Percentiles rank a stretch among this genome's conserved stretches.
Conservation (phyloP, 2,329 filamentous ascomycete species). For the Teratosphaeria nubilosa region DNA sequence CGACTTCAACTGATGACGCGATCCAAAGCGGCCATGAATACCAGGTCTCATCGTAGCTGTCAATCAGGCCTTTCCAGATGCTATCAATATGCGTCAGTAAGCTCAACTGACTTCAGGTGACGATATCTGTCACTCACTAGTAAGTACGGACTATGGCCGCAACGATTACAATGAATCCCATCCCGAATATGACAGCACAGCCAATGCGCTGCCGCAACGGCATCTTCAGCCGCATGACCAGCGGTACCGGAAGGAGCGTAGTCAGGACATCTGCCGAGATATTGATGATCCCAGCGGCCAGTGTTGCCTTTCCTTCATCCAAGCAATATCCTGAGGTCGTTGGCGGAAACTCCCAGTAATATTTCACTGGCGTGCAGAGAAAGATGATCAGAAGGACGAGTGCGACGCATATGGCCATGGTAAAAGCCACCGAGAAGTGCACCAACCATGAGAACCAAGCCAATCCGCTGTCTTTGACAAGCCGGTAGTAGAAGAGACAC, state of each 20-base stretch:
- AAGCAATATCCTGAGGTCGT: conserved; percentile 27
- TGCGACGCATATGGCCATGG: conserved; percentile 28
- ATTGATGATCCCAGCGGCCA: conserved; percentile 34
- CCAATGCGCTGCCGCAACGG: conserved; percentile 31
- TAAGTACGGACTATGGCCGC: conserved; percentile 35
- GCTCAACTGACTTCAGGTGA: neutral
- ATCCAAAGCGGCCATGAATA: conserved; percentile 38
- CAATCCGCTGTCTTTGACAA: conserved; percentile 32
- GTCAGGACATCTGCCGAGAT: conserved; percentile 33
- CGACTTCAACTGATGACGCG: conserved; percentile 36
- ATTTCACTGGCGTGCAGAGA: conserved; percentile 31
- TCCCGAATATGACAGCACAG: conserved; percentile 29
- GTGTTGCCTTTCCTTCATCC: conserved; percentile 31
- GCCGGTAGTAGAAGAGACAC: conserved; percentile 37
- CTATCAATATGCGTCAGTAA: neutral
- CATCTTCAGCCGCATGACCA: conserved; percentile 34
- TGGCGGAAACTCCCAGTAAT: conserved; percentile 33
- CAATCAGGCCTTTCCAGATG: conserved; percentile 21
- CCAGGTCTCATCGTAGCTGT: conserved; percentile 36
- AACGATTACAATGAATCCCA: conserved; percentile 34
- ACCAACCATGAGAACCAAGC: conserved; percentile 31
- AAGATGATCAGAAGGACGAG: conserved; percentile 31
- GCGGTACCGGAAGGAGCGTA: conserved; percentile 34
- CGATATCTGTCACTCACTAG: conserved; percentile 12
- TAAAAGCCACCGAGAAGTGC: conserved; percentile 29